A percentile compares a stretch with the other conserved stretches of the same genome.
These are phyloP conservation scores for Aspergillus melleus DNA, from an alignment of 2,329 filamentous ascomycete species.

Conservation along the genomic window DNA sequence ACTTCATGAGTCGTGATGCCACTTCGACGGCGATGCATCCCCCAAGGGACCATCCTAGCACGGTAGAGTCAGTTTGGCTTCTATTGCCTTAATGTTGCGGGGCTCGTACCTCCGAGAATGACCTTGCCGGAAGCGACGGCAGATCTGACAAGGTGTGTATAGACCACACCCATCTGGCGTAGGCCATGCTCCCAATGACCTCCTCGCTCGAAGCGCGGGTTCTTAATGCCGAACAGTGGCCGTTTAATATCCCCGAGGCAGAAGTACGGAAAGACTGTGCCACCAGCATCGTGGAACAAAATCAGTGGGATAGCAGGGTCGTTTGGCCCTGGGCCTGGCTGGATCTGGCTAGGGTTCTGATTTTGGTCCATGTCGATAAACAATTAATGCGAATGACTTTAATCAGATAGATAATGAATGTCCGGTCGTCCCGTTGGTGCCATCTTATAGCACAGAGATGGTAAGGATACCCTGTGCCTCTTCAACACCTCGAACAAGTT, in stretches of 20 bases:
- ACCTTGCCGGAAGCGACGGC: constrained; percentile 1
- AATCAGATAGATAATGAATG: background rate
- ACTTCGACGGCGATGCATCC: constrained; percentile 9
- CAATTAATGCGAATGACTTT: background rate
- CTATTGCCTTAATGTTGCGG: background rate
- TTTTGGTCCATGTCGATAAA: constrained; percentile 2
- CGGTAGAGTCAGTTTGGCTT: background rate
- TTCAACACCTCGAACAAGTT: background rate
- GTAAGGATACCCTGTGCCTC: background rate
- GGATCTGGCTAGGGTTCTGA: constrained; percentile 7
- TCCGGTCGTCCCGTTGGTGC: background rate
- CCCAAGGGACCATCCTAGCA: constrained; percentile 8
- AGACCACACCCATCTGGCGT: constrained; percentile 9
- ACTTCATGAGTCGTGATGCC: constrained; percentile 8
- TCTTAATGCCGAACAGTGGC: constrained; percentile 9
- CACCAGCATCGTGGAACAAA: constrained; percentile 10
- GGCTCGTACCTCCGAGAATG: constrained; percentile 1
- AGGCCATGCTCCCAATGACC: constrained; percentile 9
- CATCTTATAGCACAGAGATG: background rate
- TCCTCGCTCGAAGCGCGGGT: background rate
- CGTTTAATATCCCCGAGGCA: background rate
- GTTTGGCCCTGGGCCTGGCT: background rate
- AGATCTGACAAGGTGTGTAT: constrained; percentile 6
- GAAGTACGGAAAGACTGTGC: constrained; percentile 8
- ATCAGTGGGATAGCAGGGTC: background rate